Base-by-base conservation (phyloP, 441 rosid genomes). In the Pelargonium citronellum region DNA sequence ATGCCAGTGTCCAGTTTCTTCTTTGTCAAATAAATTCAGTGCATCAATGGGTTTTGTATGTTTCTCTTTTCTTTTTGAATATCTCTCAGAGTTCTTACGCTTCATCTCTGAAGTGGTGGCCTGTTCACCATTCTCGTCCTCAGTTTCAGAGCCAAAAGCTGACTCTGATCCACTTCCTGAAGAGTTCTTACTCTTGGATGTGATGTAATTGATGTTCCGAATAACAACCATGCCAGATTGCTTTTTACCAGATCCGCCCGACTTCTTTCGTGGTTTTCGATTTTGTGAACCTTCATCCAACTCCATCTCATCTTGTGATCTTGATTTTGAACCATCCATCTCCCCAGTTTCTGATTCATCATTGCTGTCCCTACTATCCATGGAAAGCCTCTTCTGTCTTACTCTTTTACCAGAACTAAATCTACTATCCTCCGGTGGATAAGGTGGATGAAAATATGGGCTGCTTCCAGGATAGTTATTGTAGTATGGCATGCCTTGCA, bases 401-500 rank as follows among this genome's bases (percentile, higher is more conserved):
- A 74, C 77, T 77, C 88, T 88, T 76, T 74, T 88, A 67, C 86
- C 86, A 77, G 85, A 63, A 77, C 80, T 75, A 51, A 79, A 74
- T 77, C 82, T 82, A 65, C 83, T 83, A 76, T 87, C 90, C 70
- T 86, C 92, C 67, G 94, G 77, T 30, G 87, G 83, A 87, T 86
- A 81, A 69, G 90, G 85, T 43, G 86, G 83, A 69, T 80, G 88
- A 71, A 83, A 89, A 78, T 78, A 87, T 11, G 89, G 92, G 81
- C 81, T 71, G 68, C 80, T 81, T 74, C 87, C 88, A 1, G 92
- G 87, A 80, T 91, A 86, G 71, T 75, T 81, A 60, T 85, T 93
- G 77, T 86, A 89, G 79, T 87, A 91, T 47, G 96, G 90, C 83
- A 90, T 77, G 53, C 96, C 92, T 69, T 85, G 96, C 90, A 89